Conservation (phyloP, 163 green algal genomes). For the Scenedesmus sp. region DNA sequence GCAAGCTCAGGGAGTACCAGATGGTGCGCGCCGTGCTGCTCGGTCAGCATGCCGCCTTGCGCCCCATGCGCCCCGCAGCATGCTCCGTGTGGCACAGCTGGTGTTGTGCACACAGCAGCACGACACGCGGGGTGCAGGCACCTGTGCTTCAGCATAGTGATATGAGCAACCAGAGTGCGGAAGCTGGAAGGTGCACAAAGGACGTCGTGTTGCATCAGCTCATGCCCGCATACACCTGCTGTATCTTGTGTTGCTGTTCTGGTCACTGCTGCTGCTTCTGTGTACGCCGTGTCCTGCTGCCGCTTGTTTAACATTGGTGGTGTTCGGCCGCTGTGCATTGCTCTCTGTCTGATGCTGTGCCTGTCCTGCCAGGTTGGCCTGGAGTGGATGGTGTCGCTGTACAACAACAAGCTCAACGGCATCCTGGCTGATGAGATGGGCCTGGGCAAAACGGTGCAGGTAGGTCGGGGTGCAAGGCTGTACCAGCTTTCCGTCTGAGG, state of each 20-base stretch:
- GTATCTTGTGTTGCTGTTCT: too few species aligned
- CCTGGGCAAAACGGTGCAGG: slow-evolving; percentile 59
- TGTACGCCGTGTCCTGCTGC: neutral
- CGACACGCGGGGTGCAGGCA: too few species aligned
- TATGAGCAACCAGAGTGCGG: too few species aligned
- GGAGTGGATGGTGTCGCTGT: slow-evolving; percentile 98
- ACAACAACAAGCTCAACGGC: slow-evolving; percentile 99
- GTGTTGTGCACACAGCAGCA: neutral
- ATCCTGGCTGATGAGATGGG: slow-evolving; percentile 99
- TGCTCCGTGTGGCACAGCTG: too few species aligned
- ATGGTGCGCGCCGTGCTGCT: slow-evolving; percentile 35
- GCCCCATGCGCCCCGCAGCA: neutral
- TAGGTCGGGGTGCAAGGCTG: neutral
- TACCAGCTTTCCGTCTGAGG: neutral
- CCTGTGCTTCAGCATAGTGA: too few species aligned
- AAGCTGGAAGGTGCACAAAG: too few species aligned
- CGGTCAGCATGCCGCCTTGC: neutral
- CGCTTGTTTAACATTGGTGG: neutral
- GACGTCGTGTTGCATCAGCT: too few species aligned
- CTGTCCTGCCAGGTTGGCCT: slow-evolving; percentile 77
- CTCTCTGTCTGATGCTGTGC: slow-evolving; percentile 63
- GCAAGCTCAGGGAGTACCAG: slow-evolving; percentile 96
- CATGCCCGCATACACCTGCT: too few species aligned
- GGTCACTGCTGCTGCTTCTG: too few species aligned
- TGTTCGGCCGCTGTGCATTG: neutral